Base-by-base conservation (phyloP, 495 filamentous ascomycete species). In the Poronia punctata region DNA sequence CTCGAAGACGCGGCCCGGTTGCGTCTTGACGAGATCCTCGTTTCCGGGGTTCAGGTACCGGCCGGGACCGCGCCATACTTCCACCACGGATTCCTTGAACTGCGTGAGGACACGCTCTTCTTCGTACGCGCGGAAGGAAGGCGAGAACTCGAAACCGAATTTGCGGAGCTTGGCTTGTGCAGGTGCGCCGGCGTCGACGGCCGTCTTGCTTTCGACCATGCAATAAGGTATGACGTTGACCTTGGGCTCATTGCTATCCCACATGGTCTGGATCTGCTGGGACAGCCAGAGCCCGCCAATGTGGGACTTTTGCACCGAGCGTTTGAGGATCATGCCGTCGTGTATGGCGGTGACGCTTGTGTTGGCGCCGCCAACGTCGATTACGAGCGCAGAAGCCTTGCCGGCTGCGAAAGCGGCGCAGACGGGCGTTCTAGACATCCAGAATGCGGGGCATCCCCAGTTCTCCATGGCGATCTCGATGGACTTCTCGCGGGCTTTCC, bases 21-120 rank as follows among this genome's bases (percentile, higher is more conserved):
- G 74, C 35, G 57, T 63, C 43, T 68, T 75, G 11, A 75, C 80
- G 23, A 76, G 63, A 21, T 94, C 88, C 46, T 88, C 76, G 46
- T 76, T 79, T 23, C 72, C 69, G 5, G 73, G 68, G 26, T 72
- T 69, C 4, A 70, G 57, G 40, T 84, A 78, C 16, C 76, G 74
- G 38, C 82, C 83, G 0, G 85, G 86, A 1, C 88, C 87, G n/a
- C 75, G 72, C 90, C 90, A 97, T 19, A 88, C 78, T 56, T 94
- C 84, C 18, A 96, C 90, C 30, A 95, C 88, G 33, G 82, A 90
- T 67, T 98, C 93, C 67, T 98, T 98, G 72, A 96, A 98, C 56
- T 95, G 86, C 26, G 83, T 85, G 16, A 97, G 65, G 10, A 95
- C 83, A 30, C 92, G 85, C 52, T 97, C 93, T 71, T 98, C 93